Conservation (phyloP, 2,329 filamentous ascomycete species). For the Fusarium tanahbumbuense region DNA sequence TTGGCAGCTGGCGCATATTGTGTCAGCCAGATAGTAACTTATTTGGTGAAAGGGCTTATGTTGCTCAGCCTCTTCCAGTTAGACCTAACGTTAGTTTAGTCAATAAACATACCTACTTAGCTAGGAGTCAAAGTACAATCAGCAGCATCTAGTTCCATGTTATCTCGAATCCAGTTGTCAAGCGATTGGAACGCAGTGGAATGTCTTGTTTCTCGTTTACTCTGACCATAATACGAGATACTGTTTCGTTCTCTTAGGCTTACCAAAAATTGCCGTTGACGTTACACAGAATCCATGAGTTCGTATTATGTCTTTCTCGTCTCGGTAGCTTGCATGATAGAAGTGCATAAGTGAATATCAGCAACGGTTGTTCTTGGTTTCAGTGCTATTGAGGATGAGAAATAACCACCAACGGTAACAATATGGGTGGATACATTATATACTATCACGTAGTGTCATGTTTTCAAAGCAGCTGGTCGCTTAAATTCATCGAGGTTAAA, state of each 20-base stretch:
- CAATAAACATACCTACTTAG: too few relatives aligned
- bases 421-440: background rate
- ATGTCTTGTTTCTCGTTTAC: conserved; percentile 6
- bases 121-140: background rate
- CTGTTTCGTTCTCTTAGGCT: background rate
- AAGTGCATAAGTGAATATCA: background rate
- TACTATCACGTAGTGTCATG: background rate
- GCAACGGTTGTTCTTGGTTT: background rate
- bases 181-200: background rate
- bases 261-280: background rate
- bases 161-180: background rate
- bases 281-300: background rate
- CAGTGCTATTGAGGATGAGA: background rate
- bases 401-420: background rate
- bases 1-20: background rate
- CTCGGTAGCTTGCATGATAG: background rate
- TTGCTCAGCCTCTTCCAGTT: background rate
- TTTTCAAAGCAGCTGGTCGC: background rate
- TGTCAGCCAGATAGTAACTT: background rate
- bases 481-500: background rate
- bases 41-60: background rate
- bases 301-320: background rate
- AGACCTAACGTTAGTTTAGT: background rate
- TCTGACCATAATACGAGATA: background rate
- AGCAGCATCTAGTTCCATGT: background rate